Evolutionary conservation across 805 yeast species (phyloP), one percentile per base, ranked within the genome.

Genomic region (Candida khao-thaluensis): DNA sequence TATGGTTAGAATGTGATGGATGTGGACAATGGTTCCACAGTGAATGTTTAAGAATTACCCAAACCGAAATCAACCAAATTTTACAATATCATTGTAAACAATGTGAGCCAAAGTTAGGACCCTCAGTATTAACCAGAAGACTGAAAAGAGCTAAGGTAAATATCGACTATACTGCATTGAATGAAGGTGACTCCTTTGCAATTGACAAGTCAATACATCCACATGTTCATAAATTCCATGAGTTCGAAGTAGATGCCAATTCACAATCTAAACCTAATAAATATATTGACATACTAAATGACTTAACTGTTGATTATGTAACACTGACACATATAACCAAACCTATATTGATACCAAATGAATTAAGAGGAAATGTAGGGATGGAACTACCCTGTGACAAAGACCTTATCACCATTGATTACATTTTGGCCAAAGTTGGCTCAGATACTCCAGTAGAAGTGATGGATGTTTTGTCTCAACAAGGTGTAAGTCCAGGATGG

Each of bases 381-480:
- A 61, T 81, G 70, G 24, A 43, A n/a, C 57, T 81, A n/a, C 95
- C 95, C 0, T 17, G 24, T 4, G 27, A 47, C 1, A 49, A 53
- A 8, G 51, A 53, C 5, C 51, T 59, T 3, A 64, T 85, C 27
- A 71, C 78, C 6, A 79, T 86, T 5, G 69, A 73, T 30, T 65
- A 76, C 43, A 71, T 86, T 0, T 66, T 82, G 0, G 71, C 72
- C 4, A 53, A 69, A 9, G 72, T 87, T 18, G 96, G 95, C 0
- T 74, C 62, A 4, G 83, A 80, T 26, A 62, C 64, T 3, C 73
- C 72, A 1, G 74, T 89, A 1, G 95, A 86, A 40, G 95, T 89
- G 1, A 86, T 89, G 91, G 96, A 89, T 56, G 95, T 87, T 3
- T 69, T 84, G 16, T 81, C 95, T 0, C 96, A 89, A 52, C 82